These are phyloP conservation scores for Candida sp. DNA, from an alignment of 1,139 yeast species.

Conservation along the genomic window DNA sequence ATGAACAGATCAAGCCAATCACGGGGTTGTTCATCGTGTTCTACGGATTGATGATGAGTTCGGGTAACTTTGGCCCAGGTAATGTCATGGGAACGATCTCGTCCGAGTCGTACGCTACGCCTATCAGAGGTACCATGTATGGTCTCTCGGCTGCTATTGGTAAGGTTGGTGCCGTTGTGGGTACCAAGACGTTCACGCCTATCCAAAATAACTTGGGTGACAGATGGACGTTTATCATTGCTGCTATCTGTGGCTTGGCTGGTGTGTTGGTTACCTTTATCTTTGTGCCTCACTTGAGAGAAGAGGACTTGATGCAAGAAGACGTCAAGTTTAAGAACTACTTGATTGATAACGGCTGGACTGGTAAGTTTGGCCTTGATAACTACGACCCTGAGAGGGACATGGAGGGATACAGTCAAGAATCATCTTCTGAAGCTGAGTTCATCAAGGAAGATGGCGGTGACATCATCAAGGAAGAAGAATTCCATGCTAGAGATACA, in stretches of 20 bases:
- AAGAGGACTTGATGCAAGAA: slow-evolving; percentile 69
- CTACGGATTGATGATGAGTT: slow-evolving; percentile 47
- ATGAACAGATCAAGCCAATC: slow-evolving; percentile 40
- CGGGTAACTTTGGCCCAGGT: slow-evolving; percentile 81
- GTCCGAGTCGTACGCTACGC: slow-evolving; percentile 75
- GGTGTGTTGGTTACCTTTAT: slow-evolving; percentile 66
- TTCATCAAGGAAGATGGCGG: not conserved
- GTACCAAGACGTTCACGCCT: slow-evolving; percentile 49
- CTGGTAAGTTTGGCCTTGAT: slow-evolving; percentile 57
- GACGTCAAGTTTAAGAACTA: slow-evolving; percentile 67
- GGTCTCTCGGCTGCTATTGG: slow-evolving; percentile 54
- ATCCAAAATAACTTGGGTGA: slow-evolving; percentile 38
- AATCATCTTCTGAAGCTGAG: slow-evolving; percentile 5
- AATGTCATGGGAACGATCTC: slow-evolving; percentile 72
- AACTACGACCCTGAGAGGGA: slow-evolving; percentile 24
- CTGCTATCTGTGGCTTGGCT: slow-evolving; percentile 70
- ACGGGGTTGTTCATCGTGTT: slow-evolving; percentile 49
- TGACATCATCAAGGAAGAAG: not conserved
- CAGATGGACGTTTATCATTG: slow-evolving; percentile 55
- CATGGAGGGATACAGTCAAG: slow-evolving; percentile 10
- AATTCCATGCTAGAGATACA: not conserved
- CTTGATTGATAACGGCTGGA: slow-evolving; percentile 69
- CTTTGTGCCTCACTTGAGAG: slow-evolving; percentile 69
- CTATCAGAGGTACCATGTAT: slow-evolving; percentile 70
- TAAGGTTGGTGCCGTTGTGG: slow-evolving; percentile 55